These are phyloP conservation scores for Fragosphaeria purpurea DNA, from an alignment of 2,329 filamentous ascomycete genomes.

Conservation along the genomic window DNA sequence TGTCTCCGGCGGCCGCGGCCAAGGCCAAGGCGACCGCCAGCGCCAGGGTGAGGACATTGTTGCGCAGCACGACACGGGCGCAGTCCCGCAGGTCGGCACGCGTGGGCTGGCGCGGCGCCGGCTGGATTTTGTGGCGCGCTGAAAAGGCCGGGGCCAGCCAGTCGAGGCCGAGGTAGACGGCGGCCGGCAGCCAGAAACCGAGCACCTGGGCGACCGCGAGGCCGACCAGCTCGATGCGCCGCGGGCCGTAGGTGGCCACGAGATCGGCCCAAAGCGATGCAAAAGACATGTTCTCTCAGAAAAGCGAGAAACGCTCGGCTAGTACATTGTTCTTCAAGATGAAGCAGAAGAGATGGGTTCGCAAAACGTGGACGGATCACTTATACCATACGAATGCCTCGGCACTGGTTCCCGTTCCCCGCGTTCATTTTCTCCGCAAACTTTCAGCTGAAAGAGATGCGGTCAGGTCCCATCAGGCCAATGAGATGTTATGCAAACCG, in stretches of 20 bases:
- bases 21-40: constrained; percentile 19
- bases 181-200: constrained; percentile 36
- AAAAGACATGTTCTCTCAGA: neutral
- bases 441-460: no score
- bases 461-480: no score
- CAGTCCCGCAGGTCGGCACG: constrained; percentile 33
- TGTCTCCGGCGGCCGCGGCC: neutral
- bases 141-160: constrained; percentile 36
- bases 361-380: no score
- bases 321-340: no score
- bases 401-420: no score
- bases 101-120: constrained; percentile 38
- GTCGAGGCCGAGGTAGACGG: constrained; percentile 33
- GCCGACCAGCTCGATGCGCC: constrained; percentile 30
- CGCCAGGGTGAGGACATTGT: constrained; percentile 32
- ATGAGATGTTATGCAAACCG: no score
- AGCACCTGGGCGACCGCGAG: constrained; percentile 29
- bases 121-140: constrained; percentile 43
- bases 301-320: no score
- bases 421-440: no score
- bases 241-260: constrained; percentile 13
- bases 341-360: no score
- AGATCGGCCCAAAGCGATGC: constrained; percentile 13
- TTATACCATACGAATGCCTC: no score
- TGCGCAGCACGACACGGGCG: constrained; percentile 32